These are phyloP conservation scores for Aspergillus incahuasiensis DNA, from an alignment of 495 filamentous ascomycete species.

Conservation along the genomic window DNA sequence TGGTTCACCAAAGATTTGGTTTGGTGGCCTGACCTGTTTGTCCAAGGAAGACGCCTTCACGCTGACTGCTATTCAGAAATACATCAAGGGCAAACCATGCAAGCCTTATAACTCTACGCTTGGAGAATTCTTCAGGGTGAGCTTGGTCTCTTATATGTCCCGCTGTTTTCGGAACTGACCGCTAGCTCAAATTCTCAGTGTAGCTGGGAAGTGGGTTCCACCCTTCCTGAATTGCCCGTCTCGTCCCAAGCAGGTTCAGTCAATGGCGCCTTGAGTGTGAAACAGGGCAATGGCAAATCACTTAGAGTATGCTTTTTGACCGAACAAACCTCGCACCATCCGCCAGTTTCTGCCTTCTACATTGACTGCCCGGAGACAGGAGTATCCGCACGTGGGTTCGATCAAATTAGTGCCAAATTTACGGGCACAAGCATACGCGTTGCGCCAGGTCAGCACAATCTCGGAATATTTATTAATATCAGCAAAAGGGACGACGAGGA, in stretches of 20 bases:
- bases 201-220: conserved; percentile 86
- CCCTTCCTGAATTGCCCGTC: conserved; percentile 42
- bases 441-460: conserved; percentile 83
- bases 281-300: conserved; percentile 43
- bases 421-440: conserved; percentile 93
- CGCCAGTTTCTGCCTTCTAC: conserved; percentile 93
- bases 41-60: neutral
- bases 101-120: conserved; percentile 97
- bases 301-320: conserved; percentile 88
- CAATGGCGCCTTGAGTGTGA: conserved; percentile 30
- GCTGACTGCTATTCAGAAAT: conserved; percentile 58
- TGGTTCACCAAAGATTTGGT: conserved; percentile 98
- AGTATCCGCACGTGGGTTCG: conserved; percentile 81
- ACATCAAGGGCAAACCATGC: conserved; percentile 96
- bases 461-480: conserved; percentile 91
- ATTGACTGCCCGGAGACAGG: conserved; percentile 91
- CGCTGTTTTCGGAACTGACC: conserved; percentile 2
- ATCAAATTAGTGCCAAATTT: conserved; percentile 96
- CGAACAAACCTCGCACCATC: conserved; percentile 98
- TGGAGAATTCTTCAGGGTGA: conserved; percentile 94
- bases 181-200: conserved; percentile 49
- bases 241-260: conserved; percentile 33
- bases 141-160: conserved; percentile 10
- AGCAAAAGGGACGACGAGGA: conserved; percentile 76
- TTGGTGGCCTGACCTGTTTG: conserved; percentile 18